phyloP scores from a whole-genome alignment of 2,329 filamentous ascomycete genomes.

The Eutypa lata region DNA sequence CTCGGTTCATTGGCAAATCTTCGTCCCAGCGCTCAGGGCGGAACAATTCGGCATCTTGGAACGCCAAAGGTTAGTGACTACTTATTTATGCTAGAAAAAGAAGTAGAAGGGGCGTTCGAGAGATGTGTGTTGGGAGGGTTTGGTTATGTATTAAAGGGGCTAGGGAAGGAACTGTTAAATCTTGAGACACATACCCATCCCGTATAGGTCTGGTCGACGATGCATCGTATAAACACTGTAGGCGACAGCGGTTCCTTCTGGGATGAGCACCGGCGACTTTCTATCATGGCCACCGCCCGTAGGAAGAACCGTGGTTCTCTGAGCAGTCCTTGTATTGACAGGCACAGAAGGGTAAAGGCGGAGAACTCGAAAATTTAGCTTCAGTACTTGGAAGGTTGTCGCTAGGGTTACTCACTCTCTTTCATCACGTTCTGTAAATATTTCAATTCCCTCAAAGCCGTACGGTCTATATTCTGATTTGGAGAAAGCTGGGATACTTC shows the following conservation, averaged over 20 bases:
- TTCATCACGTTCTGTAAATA: conserved; percentile 21
- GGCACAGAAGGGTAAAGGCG: conserved; percentile 24
- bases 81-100: not conserved
- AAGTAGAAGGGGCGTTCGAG: too few relatives aligned
- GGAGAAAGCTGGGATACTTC: conserved; percentile 16
- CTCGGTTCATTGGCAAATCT: conserved; percentile 13
- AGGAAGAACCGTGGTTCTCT: conserved; percentile 18
- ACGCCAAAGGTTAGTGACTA: not conserved
- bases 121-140: too few relatives aligned
- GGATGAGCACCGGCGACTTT: conserved; percentile 22
- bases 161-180: not conserved
- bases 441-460: conserved; percentile 13
- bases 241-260: conserved; percentile 36
- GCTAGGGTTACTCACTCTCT: conserved; percentile 15
- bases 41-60: conserved; percentile 35
- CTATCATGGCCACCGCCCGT: conserved; percentile 21
- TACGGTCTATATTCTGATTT: conserved; percentile 9
- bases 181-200: conserved; percentile 20
- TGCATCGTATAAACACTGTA: conserved; percentile 43
- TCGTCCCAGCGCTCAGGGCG: conserved; percentile 43
- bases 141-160: too few relatives aligned
- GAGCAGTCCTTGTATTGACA: conserved; percentile 18
- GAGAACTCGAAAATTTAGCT: conserved; percentile 11
- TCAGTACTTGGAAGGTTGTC: not conserved
- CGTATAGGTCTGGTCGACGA: conserved; percentile 36